These are phyloP conservation scores for Capsaspora owczarzaki DNA, from an alignment of 78 protist genomes.

Conservation along the genomic window DNA sequence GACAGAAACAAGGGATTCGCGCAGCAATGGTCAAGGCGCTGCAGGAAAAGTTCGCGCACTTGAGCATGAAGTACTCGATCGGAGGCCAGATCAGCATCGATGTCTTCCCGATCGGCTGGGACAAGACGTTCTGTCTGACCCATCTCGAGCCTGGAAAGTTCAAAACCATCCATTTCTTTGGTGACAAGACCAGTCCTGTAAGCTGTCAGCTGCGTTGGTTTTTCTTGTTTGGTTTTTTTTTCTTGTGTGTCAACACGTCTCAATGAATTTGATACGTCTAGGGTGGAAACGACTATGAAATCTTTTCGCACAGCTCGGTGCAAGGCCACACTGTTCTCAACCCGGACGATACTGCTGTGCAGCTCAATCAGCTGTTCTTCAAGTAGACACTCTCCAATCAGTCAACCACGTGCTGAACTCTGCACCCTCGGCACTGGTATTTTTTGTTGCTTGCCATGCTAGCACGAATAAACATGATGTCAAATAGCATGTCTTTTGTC, in stretches of 20 bases:
- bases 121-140: conserved; percentile 91
- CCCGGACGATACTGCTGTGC: conserved; percentile 79
- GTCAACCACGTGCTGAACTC: too few relatives aligned
- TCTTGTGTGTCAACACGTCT: not conserved
- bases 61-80: conserved; percentile 74
- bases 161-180: conserved; percentile 93
- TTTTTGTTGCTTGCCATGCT: too few relatives aligned
- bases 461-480: too few relatives aligned
- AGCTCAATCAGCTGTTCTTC: not conserved
- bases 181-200: conserved; percentile 86
- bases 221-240: not conserved
- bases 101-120: conserved; percentile 97
- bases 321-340: conserved; percentile 82
- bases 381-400: too few relatives aligned
- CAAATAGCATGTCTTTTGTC: too few relatives aligned
- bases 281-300: conserved; percentile 99
- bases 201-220: not conserved
- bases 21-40: conserved; percentile 58
- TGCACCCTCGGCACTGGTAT: too few relatives aligned
- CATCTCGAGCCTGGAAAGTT: conserved; percentile 50
- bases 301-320: conserved; percentile 57
- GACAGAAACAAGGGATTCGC: too few relatives aligned
- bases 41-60: conserved; percentile 57
- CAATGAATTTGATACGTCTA: not conserved
- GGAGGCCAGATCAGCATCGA: conserved; percentile 98